Percentiles rank a stretch among this genome's conserved stretches.
These are phyloP conservation scores for Metarhizium robertsii DNA, from an alignment of 2,329 filamentous ascomycete species.

Conservation along the genomic window DNA sequence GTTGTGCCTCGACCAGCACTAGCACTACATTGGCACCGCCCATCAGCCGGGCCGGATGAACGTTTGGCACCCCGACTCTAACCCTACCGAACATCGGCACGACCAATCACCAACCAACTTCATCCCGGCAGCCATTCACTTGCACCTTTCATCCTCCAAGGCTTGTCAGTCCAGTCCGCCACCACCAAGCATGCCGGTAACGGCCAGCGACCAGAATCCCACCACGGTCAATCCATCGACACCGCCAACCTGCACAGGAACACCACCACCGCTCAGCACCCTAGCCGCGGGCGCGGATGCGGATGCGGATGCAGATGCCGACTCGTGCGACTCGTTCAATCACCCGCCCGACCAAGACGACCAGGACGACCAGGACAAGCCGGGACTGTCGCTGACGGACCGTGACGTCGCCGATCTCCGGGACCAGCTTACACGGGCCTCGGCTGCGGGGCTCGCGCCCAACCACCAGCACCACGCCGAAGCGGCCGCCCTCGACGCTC, in stretches of 20 bases:
- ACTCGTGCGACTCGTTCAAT: no score
- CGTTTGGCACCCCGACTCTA: no score
- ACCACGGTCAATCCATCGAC: not conserved
- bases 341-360: no score
- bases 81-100: no score
- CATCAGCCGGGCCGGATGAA: no score
- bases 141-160: no score
- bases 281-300: not conserved
- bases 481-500: not conserved
- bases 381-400: constrained; percentile 4
- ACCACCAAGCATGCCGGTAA: not conserved
- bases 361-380: no score
- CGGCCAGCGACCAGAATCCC: not conserved
- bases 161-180: not conserved
- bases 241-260: not conserved
- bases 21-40: no score
- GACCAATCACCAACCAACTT: no score
- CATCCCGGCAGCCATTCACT: no score
- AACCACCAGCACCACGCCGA: not conserved
- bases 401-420: constrained; percentile 15
- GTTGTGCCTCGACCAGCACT: no score
- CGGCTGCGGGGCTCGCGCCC: constrained; percentile 1
- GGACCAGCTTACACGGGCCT: constrained; percentile 3
- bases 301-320: not conserved
- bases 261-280: not conserved